A percentile compares a stretch with the other conserved stretches of the same genome.
These are phyloP conservation scores for Cyclocybe cylindracea DNA, from an alignment of 768 basidiomycete species.

Conservation along the genomic window DNA sequence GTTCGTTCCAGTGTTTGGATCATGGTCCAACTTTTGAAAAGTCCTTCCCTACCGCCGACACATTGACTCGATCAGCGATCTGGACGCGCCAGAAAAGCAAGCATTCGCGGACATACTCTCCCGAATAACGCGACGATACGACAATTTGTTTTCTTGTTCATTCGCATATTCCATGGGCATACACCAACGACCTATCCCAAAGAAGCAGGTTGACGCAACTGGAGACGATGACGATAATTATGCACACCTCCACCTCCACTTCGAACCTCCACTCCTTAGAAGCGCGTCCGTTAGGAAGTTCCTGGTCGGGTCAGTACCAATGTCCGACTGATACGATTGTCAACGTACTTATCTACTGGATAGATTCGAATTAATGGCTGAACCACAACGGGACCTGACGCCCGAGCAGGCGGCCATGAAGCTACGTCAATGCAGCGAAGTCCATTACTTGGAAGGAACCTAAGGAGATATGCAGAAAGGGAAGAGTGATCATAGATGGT, in stretches of 20 bases:
- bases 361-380: slow-evolving; percentile 90
- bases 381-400: slow-evolving; percentile 87
- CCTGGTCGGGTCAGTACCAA: slow-evolving; percentile 71
- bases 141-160: slow-evolving; percentile 80
- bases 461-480: too few relatives aligned
- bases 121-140: slow-evolving; percentile 65
- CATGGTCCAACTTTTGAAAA: slow-evolving; percentile 22
- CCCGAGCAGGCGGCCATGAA: slow-evolving; percentile 82
- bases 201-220: slow-evolving; percentile 18
- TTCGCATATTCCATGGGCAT: slow-evolving; percentile 97
- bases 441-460: slow-evolving; percentile 53
- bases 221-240: slow-evolving; percentile 49
- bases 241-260: slow-evolving; percentile 87
- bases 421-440: slow-evolving; percentile 52
- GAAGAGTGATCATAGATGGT: too few relatives aligned
- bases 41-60: slow-evolving; percentile 81
- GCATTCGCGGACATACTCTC: slow-evolving; percentile 72
- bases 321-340: slow-evolving; percentile 1
- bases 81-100: slow-evolving; percentile 59
- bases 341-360: not conserved
- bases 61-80: slow-evolving; percentile 66
- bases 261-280: slow-evolving; percentile 81
- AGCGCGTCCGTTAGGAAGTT: slow-evolving; percentile 87
- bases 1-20: not conserved
- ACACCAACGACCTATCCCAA: slow-evolving; percentile 77